Evolutionary conservation across 169 alveolate genomes (phyloP).

Genomic region (Cryptosporidium canis): DNA sequence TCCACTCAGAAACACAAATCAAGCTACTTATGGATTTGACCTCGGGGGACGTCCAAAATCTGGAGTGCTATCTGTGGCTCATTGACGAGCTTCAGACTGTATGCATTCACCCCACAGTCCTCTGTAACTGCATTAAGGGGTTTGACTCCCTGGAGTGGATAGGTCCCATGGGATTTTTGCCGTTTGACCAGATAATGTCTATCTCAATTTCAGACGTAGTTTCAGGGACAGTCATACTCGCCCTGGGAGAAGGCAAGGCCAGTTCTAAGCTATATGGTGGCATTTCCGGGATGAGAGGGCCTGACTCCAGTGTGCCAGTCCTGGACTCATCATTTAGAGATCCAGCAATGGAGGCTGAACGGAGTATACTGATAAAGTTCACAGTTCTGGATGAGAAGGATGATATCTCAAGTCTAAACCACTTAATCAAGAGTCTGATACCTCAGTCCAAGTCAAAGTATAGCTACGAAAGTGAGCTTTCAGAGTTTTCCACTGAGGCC

Average conservation of each 20-base stretch:
- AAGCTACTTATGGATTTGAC: slow-evolving; percentile 17
- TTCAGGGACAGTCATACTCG: slow-evolving; percentile 25
- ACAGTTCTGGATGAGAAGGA: slow-evolving; percentile 33
- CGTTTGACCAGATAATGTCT: slow-evolving; percentile 20
- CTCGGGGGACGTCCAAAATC: neutral
- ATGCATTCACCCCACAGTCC: slow-evolving; percentile 46
- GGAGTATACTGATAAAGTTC: slow-evolving; percentile 2
- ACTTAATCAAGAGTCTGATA: slow-evolving; percentile 19
- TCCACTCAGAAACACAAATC: slow-evolving; percentile 12
- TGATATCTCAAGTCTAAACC: slow-evolving; percentile 50
- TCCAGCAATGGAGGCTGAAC: neutral
- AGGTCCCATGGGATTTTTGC: slow-evolving; percentile 61
- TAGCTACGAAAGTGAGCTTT: neutral
- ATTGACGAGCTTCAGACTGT: slow-evolving; percentile 48
- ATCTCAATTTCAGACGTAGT: neutral
- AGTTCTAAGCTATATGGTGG: neutral
- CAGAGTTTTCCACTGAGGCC: slow-evolving; percentile 37
- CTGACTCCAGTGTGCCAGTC: neutral
- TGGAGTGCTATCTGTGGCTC: slow-evolving; percentile 62
- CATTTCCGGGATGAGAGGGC: neutral
- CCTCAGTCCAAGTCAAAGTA: slow-evolving; percentile 11
- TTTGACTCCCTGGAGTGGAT: slow-evolving; percentile 58
- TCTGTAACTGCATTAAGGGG: slow-evolving; percentile 39
- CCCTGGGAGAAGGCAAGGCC: neutral
- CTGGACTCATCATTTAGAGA: neutral